Evolutionary conservation across 768 basidiomycete genomes (phyloP).

Genomic region (Serendipita sp.): DNA sequence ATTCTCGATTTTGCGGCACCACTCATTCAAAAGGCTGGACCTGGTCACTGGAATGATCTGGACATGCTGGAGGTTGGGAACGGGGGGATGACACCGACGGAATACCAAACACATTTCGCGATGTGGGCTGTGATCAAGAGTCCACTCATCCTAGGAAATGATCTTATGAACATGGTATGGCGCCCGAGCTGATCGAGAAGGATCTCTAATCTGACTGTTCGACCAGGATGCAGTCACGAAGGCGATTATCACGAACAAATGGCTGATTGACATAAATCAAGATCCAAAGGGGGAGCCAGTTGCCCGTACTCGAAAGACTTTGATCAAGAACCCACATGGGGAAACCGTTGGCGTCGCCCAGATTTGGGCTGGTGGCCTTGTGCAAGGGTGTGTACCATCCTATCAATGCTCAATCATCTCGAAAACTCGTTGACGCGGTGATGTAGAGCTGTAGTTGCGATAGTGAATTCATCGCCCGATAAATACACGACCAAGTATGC

Average conservation of each 20-base stretch:
- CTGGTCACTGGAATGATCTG: slow-evolving; percentile 33
- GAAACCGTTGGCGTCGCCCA: slow-evolving; percentile 19
- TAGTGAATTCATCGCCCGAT: slow-evolving; percentile 21
- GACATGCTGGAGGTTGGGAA: slow-evolving; percentile 39
- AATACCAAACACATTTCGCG: slow-evolving; percentile 33
- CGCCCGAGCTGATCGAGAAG: too few relatives aligned
- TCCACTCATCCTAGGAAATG: slow-evolving; percentile 27
- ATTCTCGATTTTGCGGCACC: slow-evolving; percentile 39
- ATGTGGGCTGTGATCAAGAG: slow-evolving; percentile 40
- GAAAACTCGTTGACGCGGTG: not conserved
- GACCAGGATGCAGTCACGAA: slow-evolving; percentile 18
- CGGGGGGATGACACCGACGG: slow-evolving; percentile 23
- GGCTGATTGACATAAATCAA: slow-evolving; percentile 22
- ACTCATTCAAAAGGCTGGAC: slow-evolving; percentile 31
- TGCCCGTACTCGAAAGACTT: slow-evolving; percentile 20
- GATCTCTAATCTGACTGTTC: too few relatives aligned
- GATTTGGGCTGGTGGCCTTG: slow-evolving; percentile 21
- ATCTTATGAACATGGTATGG: slow-evolving; percentile 23
- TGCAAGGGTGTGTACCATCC: slow-evolving; percentile 17
- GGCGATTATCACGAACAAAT: slow-evolving; percentile 24
- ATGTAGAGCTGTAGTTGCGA: slow-evolving; percentile 19
- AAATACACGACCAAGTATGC: slow-evolving; percentile 18
- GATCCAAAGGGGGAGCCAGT: slow-evolving; percentile 20
- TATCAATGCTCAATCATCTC: not conserved
- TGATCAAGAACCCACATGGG: slow-evolving; percentile 9